Evolutionary conservation across 2,329 filamentous ascomycete genomes (phyloP), one percentile per base, ranked within the genome.

Genomic region (Exophiala calicioides): DNA sequence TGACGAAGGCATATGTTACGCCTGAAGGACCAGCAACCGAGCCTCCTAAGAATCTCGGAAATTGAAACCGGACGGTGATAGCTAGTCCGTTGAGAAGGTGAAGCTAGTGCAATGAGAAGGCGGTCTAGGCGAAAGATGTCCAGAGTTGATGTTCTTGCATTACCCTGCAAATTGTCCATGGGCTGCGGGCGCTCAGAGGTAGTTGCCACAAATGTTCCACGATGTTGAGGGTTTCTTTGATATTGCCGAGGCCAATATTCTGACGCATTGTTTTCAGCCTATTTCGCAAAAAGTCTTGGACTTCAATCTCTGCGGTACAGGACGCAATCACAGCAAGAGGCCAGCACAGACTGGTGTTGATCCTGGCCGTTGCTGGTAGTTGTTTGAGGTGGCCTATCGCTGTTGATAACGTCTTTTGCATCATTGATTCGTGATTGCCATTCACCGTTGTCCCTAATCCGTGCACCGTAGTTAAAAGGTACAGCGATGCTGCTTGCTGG

Each of bases 1-100:
- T 97, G 87, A 91, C 84, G 61, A 95, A 88, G 77, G 88, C 90
- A 35, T 96, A 96, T 67, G 79, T 81, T 36, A 83, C 80, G 15
- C 75, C 79, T n/a, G 76, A 82, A 56, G 80, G 80, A 9, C 74
- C 77, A 2, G 66, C 79, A 2, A 72, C 76, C 4, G 62, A 69
- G 56, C 68, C 78, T 4, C 80, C 80, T 4, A 5, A 31, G 12
- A 31, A 31, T n/a, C 29, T 31, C 5, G 29, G 29, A n/a, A 31
- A 31, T n/a, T n/a, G n/a, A n/a, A n/a, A n/a, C n/a, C n/a, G n/a
- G n/a, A n/a, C n/a, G n/a, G n/a, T n/a, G n/a, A n/a, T n/a, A n/a
- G n/a, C n/a, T n/a, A n/a, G n/a, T n/a, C n/a, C n/a, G n/a, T n/a
- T n/a, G n/a, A n/a, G n/a, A n/a, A n/a, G n/a, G n/a, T n/a, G n/a